Evolutionary conservation across 2,329 filamentous ascomycete genomes (phyloP), one percentile per base, ranked within the genome.

Genomic region (Boeremia exigua): DNA sequence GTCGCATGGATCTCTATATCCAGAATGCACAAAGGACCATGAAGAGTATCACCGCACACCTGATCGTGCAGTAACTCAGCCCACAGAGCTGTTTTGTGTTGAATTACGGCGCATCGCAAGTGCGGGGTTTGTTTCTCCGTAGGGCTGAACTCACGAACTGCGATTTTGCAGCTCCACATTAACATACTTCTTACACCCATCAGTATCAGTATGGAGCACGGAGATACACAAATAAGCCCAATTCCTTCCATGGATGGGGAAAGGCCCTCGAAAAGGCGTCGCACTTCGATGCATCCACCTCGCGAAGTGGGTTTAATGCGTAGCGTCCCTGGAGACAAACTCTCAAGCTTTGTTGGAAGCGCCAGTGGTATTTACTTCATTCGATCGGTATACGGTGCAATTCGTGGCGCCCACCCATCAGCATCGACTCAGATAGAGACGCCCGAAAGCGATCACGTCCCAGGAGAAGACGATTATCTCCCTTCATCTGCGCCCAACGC

Each of bases 301-400:
- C 75, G 75, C 15, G 78, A 81, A 54, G 75, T 81, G 27, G 80
- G 80, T 9, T 68, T 84, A 51, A 85, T 85, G 82, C 78, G 83
- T 54, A 79, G 81, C 59, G 73, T 77, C 27, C 77, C 75, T 14
- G 77, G 77, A 27, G 75, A 78, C 28, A 80, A 77, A 19, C 79
- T 79, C 3, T 79, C 82, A 12, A 82, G 80, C 0, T 86, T 86
- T 51, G 78, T 86, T 4, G 84, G 84, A 4, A 85, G 82, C 46
- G 81, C 81, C 14, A 85, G 83, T 56, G 84, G 84, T 1, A 85
- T 86, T n/a, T 79, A 84, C 62, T 86, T 86, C 61, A 82, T 86
- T 30, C 79, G 82, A 6, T 80, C 80, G 17, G 84, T 86, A 1
- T 84, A 84, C 37, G 71, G 79, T 29, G 78, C 81, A 1, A 75